phyloP scores from a whole-genome alignment of 495 filamentous ascomycete genomes.

The Aspergillus steynii region DNA sequence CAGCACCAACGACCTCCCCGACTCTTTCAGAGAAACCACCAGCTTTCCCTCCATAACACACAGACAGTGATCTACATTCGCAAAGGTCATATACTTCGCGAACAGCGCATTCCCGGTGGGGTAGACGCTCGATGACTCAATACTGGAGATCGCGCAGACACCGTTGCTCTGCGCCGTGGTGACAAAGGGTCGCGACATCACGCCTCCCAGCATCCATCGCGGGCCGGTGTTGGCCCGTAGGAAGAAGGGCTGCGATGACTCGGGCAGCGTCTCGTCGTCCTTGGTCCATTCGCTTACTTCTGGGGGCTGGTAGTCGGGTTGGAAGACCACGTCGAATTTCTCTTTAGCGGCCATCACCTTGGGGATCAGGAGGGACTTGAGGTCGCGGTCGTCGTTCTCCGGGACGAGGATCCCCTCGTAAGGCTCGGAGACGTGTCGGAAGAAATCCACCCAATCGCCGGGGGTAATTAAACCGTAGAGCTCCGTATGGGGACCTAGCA shows the following conservation, averaged over 20 bases:
- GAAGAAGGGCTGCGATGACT: conserved; percentile 36
- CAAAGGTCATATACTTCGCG: conserved; percentile 38
- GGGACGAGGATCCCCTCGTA: conserved; percentile 52
- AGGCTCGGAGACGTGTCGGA: conserved; percentile 49
- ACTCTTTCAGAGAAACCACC: conserved; percentile 34
- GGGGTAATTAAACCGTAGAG: conserved; percentile 46
- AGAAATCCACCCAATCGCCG: conserved; percentile 56
- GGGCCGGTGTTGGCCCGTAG: conserved; percentile 44
- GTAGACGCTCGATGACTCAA: conserved; percentile 41
- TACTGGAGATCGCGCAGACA: conserved; percentile 47
- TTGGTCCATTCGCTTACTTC: conserved; percentile 42
- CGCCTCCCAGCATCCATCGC: conserved; percentile 43
- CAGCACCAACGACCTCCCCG: conserved; percentile 24
- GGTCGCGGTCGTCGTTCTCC: conserved; percentile 43
- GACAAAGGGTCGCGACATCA: conserved; percentile 44
- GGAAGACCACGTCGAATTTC: conserved; percentile 50
- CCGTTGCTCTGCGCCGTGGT: conserved; percentile 44
- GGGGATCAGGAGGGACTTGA: conserved; percentile 44
- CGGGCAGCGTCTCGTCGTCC: conserved; percentile 42
- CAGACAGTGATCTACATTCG: conserved; percentile 41
- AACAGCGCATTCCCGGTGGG: conserved; percentile 24
- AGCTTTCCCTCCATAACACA: conserved; percentile 40
- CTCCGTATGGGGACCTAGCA: conserved; percentile 45
- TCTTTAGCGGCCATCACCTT: conserved; percentile 52
- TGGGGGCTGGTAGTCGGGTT: conserved; percentile 40